These are phyloP conservation scores for Penicillium arizonense DNA, from an alignment of 495 filamentous ascomycete species.

Conservation along the genomic window DNA sequence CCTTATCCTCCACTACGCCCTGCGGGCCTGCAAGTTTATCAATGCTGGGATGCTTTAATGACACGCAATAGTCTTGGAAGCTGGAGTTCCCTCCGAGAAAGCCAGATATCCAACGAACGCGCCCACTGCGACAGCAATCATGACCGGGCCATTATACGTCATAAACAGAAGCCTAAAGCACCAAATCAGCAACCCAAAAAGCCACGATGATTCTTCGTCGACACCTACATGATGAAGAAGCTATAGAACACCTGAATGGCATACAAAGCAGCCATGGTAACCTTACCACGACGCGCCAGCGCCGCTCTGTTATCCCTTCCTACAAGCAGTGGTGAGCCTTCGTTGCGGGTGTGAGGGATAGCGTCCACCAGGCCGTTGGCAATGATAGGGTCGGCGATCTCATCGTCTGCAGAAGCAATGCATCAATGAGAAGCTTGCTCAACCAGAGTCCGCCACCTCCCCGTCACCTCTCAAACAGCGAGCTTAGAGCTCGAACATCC, in stretches of 20 bases:
- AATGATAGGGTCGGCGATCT: constrained; percentile 36
- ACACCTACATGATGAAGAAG: constrained; percentile 97
- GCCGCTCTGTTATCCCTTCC: constrained; percentile 49
- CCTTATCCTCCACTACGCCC: not conserved
- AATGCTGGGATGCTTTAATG: constrained; percentile 52
- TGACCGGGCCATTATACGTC: constrained; percentile 98
- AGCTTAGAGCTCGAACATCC: not conserved
- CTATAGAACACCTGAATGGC: constrained; percentile 96
- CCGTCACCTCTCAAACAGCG: constrained; percentile 1
- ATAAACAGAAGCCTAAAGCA: constrained; percentile 87
- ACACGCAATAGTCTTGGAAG: constrained; percentile 84
- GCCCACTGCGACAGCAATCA: constrained; percentile 86
- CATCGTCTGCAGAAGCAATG: constrained; percentile 42
- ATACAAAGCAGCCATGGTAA: constrained; percentile 80
- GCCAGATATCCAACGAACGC: constrained; percentile 85
- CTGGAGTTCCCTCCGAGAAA: constrained; percentile 68
- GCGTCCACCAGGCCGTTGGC: constrained; percentile 22
- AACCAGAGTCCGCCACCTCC: constrained; percentile 12
- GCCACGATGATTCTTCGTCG: not conserved
- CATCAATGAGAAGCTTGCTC: constrained; percentile 34
- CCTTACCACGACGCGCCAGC: constrained; percentile 58
- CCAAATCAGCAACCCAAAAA: constrained; percentile 5
- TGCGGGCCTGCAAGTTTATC: not conserved
- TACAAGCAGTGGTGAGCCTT: constrained; percentile 72
- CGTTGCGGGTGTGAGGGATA: constrained; percentile 36